Evolutionary conservation across 352 stramenopile species (phyloP).

Genomic region (Phytophthora crassamura): DNA sequence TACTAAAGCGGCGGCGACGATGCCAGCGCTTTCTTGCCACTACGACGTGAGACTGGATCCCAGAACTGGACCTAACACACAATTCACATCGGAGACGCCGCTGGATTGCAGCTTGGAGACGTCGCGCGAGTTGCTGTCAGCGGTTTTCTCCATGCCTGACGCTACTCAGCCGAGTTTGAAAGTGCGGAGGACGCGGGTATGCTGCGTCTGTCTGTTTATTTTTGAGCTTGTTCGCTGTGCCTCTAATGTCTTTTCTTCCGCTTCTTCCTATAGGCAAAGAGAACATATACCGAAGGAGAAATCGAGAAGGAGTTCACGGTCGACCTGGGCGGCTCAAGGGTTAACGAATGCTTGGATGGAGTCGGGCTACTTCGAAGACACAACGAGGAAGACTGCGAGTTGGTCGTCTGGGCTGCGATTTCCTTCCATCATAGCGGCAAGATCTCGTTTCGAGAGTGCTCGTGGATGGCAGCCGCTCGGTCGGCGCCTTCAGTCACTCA

Average conservation of each 20-base stretch:
- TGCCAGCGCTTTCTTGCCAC: conserved; percentile 30
- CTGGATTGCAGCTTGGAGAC: conserved; percentile 33
- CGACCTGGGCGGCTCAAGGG: conserved; percentile 25
- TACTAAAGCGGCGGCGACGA: conserved; percentile 28
- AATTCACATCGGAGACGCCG: conserved; percentile 37
- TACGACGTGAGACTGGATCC: conserved; percentile 30
- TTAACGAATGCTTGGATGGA: conserved; percentile 33
- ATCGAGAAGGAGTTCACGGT: conserved; percentile 32
- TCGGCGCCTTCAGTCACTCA: conserved; percentile 14
- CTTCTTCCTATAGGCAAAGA: conserved; percentile 16
- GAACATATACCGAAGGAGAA: conserved; percentile 20
- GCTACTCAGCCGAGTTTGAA: conserved; percentile 17
- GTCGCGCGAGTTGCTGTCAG: conserved; percentile 23
- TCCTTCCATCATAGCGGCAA: conserved; percentile 40
- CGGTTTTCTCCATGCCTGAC: conserved; percentile 28
- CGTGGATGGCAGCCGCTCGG: conserved; percentile 32
- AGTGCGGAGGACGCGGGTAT: conserved; percentile 29
- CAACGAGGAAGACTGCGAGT: conserved; percentile 30
- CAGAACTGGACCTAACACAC: conserved; percentile 25
- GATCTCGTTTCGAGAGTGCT: conserved; percentile 35
- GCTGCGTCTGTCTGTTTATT: neutral
- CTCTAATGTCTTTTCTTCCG: neutral
- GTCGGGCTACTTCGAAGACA: conserved; percentile 27
- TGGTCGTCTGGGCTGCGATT: conserved; percentile 36
- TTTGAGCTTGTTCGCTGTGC: neutral